Base-by-base conservation (phyloP, 2,329 filamentous ascomycete species). In the Cryphonectria naterciae region DNA sequence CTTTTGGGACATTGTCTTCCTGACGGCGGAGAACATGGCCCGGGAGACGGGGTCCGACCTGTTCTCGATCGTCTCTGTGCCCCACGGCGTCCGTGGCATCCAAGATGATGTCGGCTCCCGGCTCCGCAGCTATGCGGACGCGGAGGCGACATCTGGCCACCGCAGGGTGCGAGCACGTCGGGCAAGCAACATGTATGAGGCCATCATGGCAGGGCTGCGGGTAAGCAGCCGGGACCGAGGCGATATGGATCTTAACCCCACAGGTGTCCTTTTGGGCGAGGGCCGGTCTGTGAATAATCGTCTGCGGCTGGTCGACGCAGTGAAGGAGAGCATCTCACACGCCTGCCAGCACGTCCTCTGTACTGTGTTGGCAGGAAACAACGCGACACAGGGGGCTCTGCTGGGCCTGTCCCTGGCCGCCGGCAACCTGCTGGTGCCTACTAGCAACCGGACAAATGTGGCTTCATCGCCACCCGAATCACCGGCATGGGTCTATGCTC, bases 1-100 rank as follows among this genome's bases (percentile, higher is more conserved):
- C 32, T 46, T 49, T 10, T 68, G 67, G 67, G 67, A 68, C 7
- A 39, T 32, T 4, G 58, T 65, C 17, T 39, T 65, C 17, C 22
- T 65, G 28, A 54, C 46, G 13, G 46, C 32, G 25, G 64, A 39
- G 32, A 60, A 37, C 28, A 17, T 37, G 25, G 28, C 15, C 19
- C 19, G n/a, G 56, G 32, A 37, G 19, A 35, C 32, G 7, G 28
- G 32, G 8, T 22, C 32, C 56, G 32, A 60, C 28, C 56, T 60
- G 19, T 60, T 60, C 56, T 19, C 28, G 2, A 37, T 22, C 8
- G 17, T 60, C 56, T 22, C 32, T 4, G 56, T 60, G 17, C 56
- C 56, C 19, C 56, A n/a, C 28, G 56, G 32, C 19, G 56, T 60
- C 32, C 56, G 28, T 28, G 2, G 56, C 17, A n/a, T 60, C 56